These are phyloP conservation scores for Botryotinia calthae DNA, from an alignment of 2,329 filamentous ascomycete genomes.

Conservation along the genomic window DNA sequence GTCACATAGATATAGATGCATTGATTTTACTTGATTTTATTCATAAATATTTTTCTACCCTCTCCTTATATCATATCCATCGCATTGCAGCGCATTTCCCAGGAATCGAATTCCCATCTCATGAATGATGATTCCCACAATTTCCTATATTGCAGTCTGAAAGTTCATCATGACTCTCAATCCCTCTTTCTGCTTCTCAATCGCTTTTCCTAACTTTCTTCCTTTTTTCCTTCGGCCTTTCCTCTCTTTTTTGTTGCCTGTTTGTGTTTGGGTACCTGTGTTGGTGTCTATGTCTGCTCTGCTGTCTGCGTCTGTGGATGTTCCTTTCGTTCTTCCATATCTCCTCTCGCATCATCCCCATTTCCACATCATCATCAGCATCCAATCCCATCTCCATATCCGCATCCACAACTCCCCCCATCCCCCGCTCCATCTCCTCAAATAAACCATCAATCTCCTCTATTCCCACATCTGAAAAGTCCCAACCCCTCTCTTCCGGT, in stretches of 20 bases:
- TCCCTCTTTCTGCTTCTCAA: not conserved
- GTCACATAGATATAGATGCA: not conserved
- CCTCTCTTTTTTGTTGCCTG: no score
- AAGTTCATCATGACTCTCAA: not conserved
- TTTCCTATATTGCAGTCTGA: no score
- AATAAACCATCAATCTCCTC: not conserved
- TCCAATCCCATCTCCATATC: no score
- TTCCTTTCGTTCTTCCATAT: no score
- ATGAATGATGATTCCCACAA: not conserved
- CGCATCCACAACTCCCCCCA: no score
- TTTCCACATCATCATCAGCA: not conserved
- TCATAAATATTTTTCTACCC: no score
- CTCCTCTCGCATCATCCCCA: not conserved
- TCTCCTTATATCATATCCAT: no score
- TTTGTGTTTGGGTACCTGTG: no score
- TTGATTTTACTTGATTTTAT: not conserved
- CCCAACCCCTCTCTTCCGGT: not conserved
- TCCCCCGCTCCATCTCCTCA: not conserved
- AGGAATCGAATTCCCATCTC: not conserved
- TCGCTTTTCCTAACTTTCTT: not conserved
- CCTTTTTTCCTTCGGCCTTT: not conserved
- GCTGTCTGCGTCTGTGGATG: no score
- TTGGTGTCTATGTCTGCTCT: no score
- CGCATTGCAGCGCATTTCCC: no score
- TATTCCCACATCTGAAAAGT: not conserved